These are phyloP conservation scores for Backusella liffmaniae DNA, from an alignment of 192 early-diverging fungal species.

Conservation along the genomic window DNA sequence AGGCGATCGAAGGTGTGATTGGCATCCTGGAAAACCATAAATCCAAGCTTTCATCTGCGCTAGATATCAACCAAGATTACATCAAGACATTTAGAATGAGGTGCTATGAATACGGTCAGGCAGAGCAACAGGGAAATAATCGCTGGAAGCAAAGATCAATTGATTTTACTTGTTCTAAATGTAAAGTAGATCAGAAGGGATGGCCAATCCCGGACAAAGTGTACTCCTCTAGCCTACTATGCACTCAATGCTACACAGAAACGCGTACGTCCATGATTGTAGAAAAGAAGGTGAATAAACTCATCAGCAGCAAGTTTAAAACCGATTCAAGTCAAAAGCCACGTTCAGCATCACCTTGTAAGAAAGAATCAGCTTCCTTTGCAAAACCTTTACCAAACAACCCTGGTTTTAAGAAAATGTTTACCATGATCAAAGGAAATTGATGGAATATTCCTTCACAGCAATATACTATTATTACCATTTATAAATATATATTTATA, in stretches of 20 bases:
- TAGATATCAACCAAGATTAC: constrained; percentile 7
- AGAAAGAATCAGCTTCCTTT: neutral
- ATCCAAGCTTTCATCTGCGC: neutral
- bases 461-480: neutral
- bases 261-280: constrained; percentile 21
- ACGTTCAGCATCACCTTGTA: neutral
- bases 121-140: constrained; percentile 13
- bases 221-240: constrained; percentile 10
- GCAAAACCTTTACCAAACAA: neutral
- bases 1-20: neutral
- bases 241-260: constrained; percentile 19
- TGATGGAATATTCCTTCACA: neutral
- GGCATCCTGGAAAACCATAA: neutral
- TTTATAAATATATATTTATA: too few relatives aligned
- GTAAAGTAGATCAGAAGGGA: neutral
- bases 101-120: constrained; percentile 14
- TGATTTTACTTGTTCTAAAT: constrained; percentile 20
- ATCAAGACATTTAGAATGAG: neutral
- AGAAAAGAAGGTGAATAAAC: constrained; percentile 26
- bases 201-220: constrained; percentile 30
- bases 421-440: constrained; percentile 7
- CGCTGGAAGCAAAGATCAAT: constrained; percentile 10
- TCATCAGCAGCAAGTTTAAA: constrained; percentile 8
- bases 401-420: neutral
- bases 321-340: neutral